Percentiles rank a stretch among this genome's conserved stretches.
These are phyloP conservation scores for Lactifluus hygrophoroides DNA, from an alignment of 768 basidiomycete genomes.

Conservation along the genomic window DNA sequence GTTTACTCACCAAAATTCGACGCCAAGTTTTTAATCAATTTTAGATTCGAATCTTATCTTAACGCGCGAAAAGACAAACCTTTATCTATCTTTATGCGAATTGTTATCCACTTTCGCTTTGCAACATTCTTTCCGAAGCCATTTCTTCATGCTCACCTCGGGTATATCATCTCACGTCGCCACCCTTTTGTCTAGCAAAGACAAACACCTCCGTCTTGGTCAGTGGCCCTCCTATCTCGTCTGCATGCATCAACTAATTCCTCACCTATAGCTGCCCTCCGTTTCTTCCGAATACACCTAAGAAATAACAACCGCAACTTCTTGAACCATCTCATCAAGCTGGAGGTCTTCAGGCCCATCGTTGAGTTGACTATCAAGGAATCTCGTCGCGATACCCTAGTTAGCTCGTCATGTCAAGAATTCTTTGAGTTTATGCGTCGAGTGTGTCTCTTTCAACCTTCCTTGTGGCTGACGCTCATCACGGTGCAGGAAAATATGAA, in stretches of 20 bases:
- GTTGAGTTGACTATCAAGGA: slow-evolving; percentile 79
- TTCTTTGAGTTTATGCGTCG: slow-evolving; percentile 87
- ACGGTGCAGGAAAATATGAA: slow-evolving; percentile 72
- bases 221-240: slow-evolving; percentile 26
- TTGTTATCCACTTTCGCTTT: slow-evolving; percentile 79
- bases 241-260: background rate
- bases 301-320: slow-evolving; percentile 75
- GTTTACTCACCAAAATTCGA: background rate
- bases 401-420: slow-evolving; percentile 93
- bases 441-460: slow-evolving; percentile 36
- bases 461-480: slow-evolving; percentile 2
- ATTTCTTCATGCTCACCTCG: slow-evolving; percentile 81
- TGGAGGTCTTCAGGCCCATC: slow-evolving; percentile 76
- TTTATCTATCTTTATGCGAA: slow-evolving; percentile 86
- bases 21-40: background rate
- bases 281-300: slow-evolving; percentile 82
- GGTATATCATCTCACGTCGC: slow-evolving; percentile 68
- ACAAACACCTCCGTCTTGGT: slow-evolving; percentile 93
- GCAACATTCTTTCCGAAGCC: slow-evolving; percentile 88
- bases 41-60: slow-evolving; percentile 47
- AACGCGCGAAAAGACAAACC: slow-evolving; percentile 68
- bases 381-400: slow-evolving; percentile 79
- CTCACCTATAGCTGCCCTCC: slow-evolving; percentile 63
- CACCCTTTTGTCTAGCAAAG: slow-evolving; percentile 67
- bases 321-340: slow-evolving; percentile 67